Conservation (phyloP, 2,329 filamentous ascomycete genomes). For the Apiospora sp. region DNA sequence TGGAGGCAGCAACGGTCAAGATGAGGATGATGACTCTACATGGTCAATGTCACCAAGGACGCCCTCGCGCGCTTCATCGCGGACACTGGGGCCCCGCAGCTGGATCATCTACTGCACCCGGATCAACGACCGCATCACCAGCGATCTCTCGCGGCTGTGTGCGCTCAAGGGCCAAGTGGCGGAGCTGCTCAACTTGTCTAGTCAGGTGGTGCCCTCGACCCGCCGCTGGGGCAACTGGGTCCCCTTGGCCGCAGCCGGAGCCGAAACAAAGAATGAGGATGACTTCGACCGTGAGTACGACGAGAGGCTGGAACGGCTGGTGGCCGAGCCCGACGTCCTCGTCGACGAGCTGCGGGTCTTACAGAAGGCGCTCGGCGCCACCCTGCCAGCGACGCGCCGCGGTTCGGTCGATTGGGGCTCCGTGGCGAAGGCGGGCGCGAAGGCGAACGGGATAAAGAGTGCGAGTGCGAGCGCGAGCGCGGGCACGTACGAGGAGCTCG, state of each 20-base stretch:
- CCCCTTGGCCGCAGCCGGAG: no score
- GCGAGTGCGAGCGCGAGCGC: not conserved
- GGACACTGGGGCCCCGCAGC: slow-evolving; percentile 9
- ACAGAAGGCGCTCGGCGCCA: slow-evolving; percentile 6
- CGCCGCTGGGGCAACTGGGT: not conserved
- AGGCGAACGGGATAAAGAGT: not conserved
- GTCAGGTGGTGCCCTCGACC: not conserved
- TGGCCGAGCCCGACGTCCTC: slow-evolving; percentile 4
- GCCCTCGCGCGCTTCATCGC: not conserved
- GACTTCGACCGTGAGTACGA: not conserved
- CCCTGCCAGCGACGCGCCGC: not conserved
- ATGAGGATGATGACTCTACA: not conserved
- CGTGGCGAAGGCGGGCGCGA: not conserved
- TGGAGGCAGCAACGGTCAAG: not conserved
- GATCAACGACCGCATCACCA: not conserved
- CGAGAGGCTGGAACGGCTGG: not conserved
- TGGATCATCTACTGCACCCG: slow-evolving; percentile 2
- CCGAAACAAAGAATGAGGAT: not conserved
- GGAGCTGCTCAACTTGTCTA: not conserved
- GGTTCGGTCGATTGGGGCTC: not conserved
- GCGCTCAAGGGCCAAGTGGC: not conserved
- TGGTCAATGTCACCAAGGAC: not conserved
- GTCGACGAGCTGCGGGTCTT: not conserved
- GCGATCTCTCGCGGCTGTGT: not conserved
- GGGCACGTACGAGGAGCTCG: not conserved